A percentile compares a stretch with the other conserved stretches of the same genome.
phyloP scores from a whole-genome alignment of 768 basidiomycete species.

The Roridomyces roridus region DNA sequence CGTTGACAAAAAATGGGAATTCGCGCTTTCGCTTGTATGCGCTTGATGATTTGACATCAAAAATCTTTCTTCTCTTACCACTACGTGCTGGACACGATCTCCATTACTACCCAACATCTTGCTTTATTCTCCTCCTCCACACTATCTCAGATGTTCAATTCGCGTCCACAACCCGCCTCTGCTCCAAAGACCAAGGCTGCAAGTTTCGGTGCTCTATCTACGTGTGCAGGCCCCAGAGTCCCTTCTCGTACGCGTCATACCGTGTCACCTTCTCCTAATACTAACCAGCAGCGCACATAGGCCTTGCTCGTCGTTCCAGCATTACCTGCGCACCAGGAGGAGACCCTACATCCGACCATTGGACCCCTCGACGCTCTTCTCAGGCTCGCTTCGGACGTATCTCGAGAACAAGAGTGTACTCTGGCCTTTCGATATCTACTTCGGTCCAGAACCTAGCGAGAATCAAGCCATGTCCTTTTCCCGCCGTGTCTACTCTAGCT shows the following conservation, averaged over 20 bases:
- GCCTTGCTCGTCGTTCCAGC: conserved; percentile 8
- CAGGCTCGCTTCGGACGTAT: conserved; percentile 5
- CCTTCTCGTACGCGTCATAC: conserved; percentile 16
- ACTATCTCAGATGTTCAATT: neutral
- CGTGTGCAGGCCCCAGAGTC: conserved; percentile 5
- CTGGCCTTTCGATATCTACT: neutral
- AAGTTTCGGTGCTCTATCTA: conserved; percentile 17
- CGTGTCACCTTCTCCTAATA: neutral
- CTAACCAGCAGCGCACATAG: neutral
- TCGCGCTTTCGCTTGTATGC: no score
- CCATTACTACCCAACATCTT: no score
- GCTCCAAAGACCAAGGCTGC: conserved; percentile 18
- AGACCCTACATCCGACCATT: conserved; percentile 1
- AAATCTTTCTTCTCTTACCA: no score
- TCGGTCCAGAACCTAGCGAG: neutral
- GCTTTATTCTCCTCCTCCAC: neutral
- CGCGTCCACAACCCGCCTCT: neutral
- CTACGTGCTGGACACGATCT: no score
- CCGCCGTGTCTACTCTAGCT: conserved; percentile 14
- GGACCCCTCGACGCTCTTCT: conserved; percentile 10
- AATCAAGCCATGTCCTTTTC: neutral
- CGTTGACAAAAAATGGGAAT: no score
- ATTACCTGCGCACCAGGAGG: neutral
- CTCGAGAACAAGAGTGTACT: neutral
- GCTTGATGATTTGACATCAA: no score